Percentiles rank a stretch among this genome's conserved stretches.
Evolutionary conservation across 2,329 filamentous ascomycete genomes (phyloP).

Genomic region (Cercospora janseana): DNA sequence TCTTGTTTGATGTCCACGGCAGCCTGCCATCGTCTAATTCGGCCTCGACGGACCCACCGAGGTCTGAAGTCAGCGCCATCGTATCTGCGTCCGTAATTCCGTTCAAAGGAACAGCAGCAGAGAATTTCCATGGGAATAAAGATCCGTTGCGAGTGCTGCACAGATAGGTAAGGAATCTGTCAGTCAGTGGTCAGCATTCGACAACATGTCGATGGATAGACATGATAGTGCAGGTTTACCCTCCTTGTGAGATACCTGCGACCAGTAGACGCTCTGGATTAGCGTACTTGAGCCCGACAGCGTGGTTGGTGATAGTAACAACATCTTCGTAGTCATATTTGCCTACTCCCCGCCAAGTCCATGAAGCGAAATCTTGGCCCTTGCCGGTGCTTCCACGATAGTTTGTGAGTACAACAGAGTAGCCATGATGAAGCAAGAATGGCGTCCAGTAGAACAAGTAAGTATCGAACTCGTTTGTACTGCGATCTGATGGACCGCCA

Average conservation of each 20-base stretch:
- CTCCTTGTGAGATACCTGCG: conserved; percentile 30
- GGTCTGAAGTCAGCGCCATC: conserved; percentile 38
- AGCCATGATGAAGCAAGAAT: conserved; percentile 40
- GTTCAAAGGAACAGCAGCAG: conserved; percentile 40
- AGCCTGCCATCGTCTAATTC: conserved; percentile 29
- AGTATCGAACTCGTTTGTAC: conserved; percentile 35
- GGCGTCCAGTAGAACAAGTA: conserved; percentile 35
- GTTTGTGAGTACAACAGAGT: conserved; percentile 41
- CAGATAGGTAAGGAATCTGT: conserved; percentile 43
- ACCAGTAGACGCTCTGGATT: conserved; percentile 38
- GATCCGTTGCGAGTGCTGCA: conserved; percentile 40
- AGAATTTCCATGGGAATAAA: conserved; percentile 40
- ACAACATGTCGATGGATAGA: too few relatives aligned
- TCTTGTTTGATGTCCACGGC: conserved; percentile 32
- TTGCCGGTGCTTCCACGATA: conserved; percentile 42
- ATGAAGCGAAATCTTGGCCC: conserved; percentile 38
- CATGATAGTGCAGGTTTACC: too few relatives aligned
- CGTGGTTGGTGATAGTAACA: conserved; percentile 37
- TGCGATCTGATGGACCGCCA: conserved; percentile 39
- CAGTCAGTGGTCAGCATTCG: too few relatives aligned
- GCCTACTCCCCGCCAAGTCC: conserved; percentile 35
- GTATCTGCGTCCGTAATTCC: conserved; percentile 42
- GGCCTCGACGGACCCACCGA: conserved; percentile 29
- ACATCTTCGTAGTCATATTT: conserved; percentile 42
- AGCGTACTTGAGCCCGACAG: conserved; percentile 37